Evolutionary conservation across 78 protist genomes (phyloP), one percentile per base, ranked within the genome.

Genomic region (Dictyostelium firmibasis): DNA sequence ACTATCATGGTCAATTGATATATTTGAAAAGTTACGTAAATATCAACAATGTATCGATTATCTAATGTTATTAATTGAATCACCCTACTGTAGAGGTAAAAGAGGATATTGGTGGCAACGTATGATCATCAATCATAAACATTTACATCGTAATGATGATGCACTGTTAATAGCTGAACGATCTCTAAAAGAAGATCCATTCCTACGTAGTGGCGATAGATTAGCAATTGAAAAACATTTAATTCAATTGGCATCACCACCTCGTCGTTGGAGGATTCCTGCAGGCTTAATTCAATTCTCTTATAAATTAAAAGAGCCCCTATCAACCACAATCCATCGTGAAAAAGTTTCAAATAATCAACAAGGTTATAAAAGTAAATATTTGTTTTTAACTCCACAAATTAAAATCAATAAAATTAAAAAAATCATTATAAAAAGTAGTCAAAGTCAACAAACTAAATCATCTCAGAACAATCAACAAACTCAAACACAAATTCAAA

Each of bases 41-140:
- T 86, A 86, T 53, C 83, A 86, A 20, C 27, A 53, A 10, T 78
- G 83, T 57, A 9, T 76, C 10, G 50, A 64, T 31, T 72, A 36
- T 57, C 10, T 76, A 27, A 86, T 86, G 92, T 18, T 77, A 9
- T 43, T 86, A 8, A 23, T 57, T 4, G 92, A 86, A 6, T 23
- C 41, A 8, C 92, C 92, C 3, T 86, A 50, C 38, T 86, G 92
- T 76, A 11, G 53, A 20, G 92, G 92, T n/a, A 86, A 86, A 57
- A 78, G 92, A 47, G 92, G 92, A 4, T 11, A 76, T 57, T 86
- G 92, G 92, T 86, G 84, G 83, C 60, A 20, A 57, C 20, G 92
- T 47, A 44, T 86, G 74, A 36, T 86, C 3, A 47, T 86, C 0
- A 86, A 86, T 60, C 43, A 44, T 27, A 86, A 86, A 76, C 92